These are phyloP conservation scores for Trichomonas gallinae DNA, from an alignment of 208 protist species.

Conservation along the genomic window DNA sequence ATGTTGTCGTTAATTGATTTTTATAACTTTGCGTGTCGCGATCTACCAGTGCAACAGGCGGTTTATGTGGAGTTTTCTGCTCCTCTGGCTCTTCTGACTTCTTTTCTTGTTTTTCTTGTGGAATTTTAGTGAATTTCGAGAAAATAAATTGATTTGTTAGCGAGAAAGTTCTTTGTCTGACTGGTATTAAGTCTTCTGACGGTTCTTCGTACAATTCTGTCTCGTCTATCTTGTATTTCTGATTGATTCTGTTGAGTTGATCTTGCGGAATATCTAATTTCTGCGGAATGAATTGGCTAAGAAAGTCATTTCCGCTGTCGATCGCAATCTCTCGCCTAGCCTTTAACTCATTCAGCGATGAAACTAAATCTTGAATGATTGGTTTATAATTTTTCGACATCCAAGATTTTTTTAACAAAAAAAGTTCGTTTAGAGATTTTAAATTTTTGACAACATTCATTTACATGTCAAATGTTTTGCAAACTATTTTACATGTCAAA, in stretches of 20 bases:
- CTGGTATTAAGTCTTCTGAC: neutral
- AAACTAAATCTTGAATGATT: neutral
- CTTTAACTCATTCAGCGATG: neutral
- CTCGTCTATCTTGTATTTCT: neutral
- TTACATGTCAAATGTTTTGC: no score
- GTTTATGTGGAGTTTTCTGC: neutral
- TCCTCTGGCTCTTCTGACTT: neutral
- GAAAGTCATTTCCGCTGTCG: neutral
- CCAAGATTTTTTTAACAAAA: neutral
- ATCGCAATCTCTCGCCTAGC: neutral
- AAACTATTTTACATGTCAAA: no score
- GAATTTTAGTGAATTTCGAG: neutral
- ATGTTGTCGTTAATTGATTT: neutral
- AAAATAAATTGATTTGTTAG: neutral
- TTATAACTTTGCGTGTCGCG: neutral
- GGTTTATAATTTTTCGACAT: neutral
- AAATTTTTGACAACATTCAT: neutral
- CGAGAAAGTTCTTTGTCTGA: neutral
- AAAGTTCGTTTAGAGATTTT: neutral
- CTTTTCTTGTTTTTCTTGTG: neutral
- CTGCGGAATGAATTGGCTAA: neutral
- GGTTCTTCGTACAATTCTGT: neutral
- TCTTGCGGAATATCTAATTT: neutral
- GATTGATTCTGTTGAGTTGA: neutral
- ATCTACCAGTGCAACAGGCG: neutral